Conservation (phyloP, 2,329 filamentous ascomycete species). For the Aspergillus arachidicola region DNA sequence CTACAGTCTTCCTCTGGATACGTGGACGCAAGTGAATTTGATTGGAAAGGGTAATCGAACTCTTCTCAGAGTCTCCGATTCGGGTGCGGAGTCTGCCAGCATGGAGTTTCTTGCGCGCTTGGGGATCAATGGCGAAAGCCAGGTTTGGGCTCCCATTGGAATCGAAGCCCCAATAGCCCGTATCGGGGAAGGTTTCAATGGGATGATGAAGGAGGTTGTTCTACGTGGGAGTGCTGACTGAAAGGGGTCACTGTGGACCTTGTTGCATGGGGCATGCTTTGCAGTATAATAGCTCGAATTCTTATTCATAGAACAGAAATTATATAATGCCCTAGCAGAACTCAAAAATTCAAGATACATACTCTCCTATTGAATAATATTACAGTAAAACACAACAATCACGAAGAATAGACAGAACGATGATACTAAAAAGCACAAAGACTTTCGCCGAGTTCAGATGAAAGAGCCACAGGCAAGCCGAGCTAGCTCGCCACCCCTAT, state of each 20-base stretch:
- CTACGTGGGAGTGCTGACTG: not conserved
- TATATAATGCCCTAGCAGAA: not conserved
- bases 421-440: not conserved
- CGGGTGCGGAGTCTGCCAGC: not conserved
- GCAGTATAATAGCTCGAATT: no score
- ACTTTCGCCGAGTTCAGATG: not conserved
- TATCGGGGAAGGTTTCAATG: not conserved
- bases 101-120: not conserved
- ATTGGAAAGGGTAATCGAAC: not conserved
- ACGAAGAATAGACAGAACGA: not conserved
- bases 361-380: not conserved
- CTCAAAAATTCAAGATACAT: not conserved
- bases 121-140: not conserved
- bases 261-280: not conserved
- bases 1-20: conserved; percentile 41
- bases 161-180: not conserved
- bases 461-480: not conserved
- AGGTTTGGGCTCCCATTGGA: not conserved
- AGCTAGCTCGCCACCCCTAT: not conserved
- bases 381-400: not conserved
- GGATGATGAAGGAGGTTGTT: not conserved
- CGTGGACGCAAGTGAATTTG: conserved; percentile 29
- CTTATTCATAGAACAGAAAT: not conserved
- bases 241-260: not conserved
- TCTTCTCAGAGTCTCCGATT: not conserved